Conservation (phyloP, 176 grass and related monocot species). For the Oryza coarctata region DNA sequence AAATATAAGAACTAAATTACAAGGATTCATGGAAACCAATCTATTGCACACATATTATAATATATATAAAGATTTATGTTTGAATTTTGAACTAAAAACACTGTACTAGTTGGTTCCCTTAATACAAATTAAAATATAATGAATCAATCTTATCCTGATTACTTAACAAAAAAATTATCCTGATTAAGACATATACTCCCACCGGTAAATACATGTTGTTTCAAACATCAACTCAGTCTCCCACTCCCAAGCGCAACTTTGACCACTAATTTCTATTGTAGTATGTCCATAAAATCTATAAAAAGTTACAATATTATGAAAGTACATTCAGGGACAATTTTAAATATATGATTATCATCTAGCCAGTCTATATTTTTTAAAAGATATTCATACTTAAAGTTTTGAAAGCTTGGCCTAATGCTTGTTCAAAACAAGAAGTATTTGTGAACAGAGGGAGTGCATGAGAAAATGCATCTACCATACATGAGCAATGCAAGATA, state of each 20-base stretch:
- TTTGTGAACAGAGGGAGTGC: background rate
- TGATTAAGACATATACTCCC: background rate
- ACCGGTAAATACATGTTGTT: background rate
- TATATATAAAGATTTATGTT: background rate
- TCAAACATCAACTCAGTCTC: background rate
- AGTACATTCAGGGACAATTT: background rate
- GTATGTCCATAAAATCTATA: background rate
- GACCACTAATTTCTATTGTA: background rate
- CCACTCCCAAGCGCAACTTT: background rate
- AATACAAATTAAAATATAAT: background rate
- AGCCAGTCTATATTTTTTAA: background rate
- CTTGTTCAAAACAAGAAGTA: background rate
- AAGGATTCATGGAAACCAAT: background rate
- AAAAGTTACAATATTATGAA: background rate
- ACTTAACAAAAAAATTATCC: background rate
- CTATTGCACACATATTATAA: conserved; percentile 3
- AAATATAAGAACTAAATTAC: background rate
- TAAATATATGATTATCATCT: background rate
- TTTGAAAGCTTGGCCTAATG: background rate
- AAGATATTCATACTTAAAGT: background rate
- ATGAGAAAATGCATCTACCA: conserved; percentile 6
- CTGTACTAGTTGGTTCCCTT: background rate
- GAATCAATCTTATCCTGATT: background rate
- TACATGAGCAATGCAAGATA: background rate
- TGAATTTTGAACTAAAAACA: background rate